Conservation (phyloP, 129 eudicot species). For the Scalesia atractyloides region DNA sequence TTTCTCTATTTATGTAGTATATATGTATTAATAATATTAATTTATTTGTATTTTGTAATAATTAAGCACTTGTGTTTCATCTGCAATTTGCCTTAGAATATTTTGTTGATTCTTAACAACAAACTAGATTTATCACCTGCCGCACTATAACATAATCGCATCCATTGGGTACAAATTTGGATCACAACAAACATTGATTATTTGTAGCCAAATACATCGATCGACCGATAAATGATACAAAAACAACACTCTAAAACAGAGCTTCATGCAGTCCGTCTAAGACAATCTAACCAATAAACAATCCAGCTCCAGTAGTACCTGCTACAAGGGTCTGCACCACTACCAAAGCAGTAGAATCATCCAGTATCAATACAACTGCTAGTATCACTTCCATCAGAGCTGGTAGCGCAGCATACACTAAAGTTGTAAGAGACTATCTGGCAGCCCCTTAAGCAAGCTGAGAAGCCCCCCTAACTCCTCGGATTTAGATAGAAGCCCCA, state of each 20-base stretch:
- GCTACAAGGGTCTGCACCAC: constrained; percentile 57
- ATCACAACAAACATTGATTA: constrained; percentile 23
- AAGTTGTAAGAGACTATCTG: constrained; percentile 55
- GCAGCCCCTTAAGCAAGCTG: constrained; percentile 67
- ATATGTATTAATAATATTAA: no score
- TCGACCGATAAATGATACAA: constrained; percentile 2
- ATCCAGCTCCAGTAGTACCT: constrained; percentile 64
- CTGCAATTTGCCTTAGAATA: neutral
- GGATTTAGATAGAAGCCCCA: constrained; percentile 81
- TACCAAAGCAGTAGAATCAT: constrained; percentile 72
- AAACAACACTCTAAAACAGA: constrained; percentile 46
- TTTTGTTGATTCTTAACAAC: neutral
- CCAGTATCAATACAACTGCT: constrained; percentile 66
- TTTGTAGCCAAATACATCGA: constrained; percentile 22
- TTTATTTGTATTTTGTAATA: no score
- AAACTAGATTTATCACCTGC: no score
- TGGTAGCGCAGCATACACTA: constrained; percentile 82
- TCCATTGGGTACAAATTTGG: constrained; percentile 11
- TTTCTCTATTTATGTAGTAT: neutral
- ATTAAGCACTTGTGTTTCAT: neutral
- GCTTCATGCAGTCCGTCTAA: constrained; percentile 92
- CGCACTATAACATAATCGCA: constrained; percentile 1
- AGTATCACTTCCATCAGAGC: constrained; percentile 60
- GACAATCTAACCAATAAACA: constrained; percentile 76
- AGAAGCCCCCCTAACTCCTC: constrained; percentile 93